Evolutionary conservation across 1,284 basidiomycete genomes (phyloP), one percentile per base, ranked within the genome.

Genomic region (Cryptococcus neoformans): DNA sequence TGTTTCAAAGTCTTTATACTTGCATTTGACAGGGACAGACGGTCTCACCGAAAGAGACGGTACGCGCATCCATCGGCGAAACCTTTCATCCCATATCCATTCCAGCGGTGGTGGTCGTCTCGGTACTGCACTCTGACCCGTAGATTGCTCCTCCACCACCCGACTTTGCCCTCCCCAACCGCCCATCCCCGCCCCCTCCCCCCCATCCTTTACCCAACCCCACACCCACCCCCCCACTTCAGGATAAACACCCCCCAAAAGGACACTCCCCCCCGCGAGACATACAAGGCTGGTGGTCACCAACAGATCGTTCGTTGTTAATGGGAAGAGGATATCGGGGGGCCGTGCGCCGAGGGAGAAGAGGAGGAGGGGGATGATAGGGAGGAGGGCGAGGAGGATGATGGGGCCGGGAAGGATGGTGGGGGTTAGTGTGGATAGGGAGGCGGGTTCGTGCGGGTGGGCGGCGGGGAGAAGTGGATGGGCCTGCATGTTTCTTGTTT

Each of bases 271-370:
- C 5, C 60, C 63, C 10, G 69, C 66, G 8, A 68, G 48, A 16
- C 62, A 68, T 16, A 68, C 55, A 39, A 69, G 67, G 2, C 61
- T 65, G 4, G 62, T 65, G 6, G 65, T 72, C 35, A 54, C 54
- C 52, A 63, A 69, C n/a, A 68, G 34, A 21, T 72, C 69, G 42
- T 60, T 44, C n/a, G n/a, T n/a, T n/a, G n/a, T n/a, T n/a, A n/a
- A n/a, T n/a, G n/a, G n/a, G n/a, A n/a, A n/a, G 62, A 61, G 8
- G 62, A n/a, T 60, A 37, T 65, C 56, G 6, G 69, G 69, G 17
- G 69, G 68, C 54, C 68, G 50, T 10, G 68, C 66, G 2, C 68
- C 68, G 21, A 69, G 49, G 9, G 65, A 68, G 55, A 68, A 72
- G 3, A 69, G 58, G 1, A 68, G 45, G 11, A 72, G 58, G 7